phyloP scores from a whole-genome alignment of 805 yeast genomes.

The Candida montana region DNA sequence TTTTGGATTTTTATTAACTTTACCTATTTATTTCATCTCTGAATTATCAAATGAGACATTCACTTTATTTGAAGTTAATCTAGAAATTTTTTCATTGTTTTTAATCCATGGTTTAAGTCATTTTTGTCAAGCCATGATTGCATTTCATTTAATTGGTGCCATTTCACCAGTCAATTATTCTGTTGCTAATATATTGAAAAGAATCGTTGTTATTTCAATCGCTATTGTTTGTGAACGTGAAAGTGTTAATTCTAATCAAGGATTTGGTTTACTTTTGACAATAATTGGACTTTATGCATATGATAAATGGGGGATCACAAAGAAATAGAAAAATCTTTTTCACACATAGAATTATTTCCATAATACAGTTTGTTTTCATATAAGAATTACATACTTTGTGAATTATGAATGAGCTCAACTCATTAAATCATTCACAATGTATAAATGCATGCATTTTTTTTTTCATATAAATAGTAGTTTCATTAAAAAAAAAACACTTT shows the following conservation, averaged over 20 bases:
- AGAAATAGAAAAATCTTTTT: slow-evolving; percentile 7
- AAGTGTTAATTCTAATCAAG: slow-evolving; percentile 35
- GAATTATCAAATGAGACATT: slow-evolving; percentile 36
- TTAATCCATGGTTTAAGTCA: slow-evolving; percentile 63
- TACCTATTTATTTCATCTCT: slow-evolving; percentile 58
- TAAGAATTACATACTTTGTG: no score
- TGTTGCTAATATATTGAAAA: slow-evolving; percentile 69
- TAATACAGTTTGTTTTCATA: no score
- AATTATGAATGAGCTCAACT: neutral
- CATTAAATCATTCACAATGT: neutral
- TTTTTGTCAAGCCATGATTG: slow-evolving; percentile 66
- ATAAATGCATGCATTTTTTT: no score
- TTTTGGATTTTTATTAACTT: slow-evolving; percentile 60
- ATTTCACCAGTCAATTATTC: slow-evolving; percentile 75
- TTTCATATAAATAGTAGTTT: no score
- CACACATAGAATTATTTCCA: no score
- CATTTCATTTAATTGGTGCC: slow-evolving; percentile 69
- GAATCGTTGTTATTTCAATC: slow-evolving; percentile 64
- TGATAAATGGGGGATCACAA: slow-evolving; percentile 56
- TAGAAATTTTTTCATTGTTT: slow-evolving; percentile 33
- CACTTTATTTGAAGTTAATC: slow-evolving; percentile 26
- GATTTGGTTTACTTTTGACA: slow-evolving; percentile 51
- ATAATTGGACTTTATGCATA: slow-evolving; percentile 62
- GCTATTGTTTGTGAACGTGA: slow-evolving; percentile 62
- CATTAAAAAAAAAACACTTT: neutral